Evolutionary conservation across 768 basidiomycete genomes (phyloP), one percentile per base, ranked within the genome.

Genomic region (Asterophora lycoperdoides): DNA sequence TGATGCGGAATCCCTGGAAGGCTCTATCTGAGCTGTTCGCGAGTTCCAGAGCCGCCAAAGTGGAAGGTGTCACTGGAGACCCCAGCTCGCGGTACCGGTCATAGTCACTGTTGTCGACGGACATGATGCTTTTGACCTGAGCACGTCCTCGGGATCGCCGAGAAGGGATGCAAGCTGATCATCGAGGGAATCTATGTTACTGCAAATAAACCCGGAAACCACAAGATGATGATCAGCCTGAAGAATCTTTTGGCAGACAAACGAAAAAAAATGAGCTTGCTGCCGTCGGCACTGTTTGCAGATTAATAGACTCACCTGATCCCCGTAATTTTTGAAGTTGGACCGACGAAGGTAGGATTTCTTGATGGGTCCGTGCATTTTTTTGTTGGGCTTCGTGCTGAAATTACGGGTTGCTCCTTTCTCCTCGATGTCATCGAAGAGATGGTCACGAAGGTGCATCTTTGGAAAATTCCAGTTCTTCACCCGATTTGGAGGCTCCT

Each of bases 401-500:
- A 55, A 68, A 36, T 66, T 66, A 0, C 51, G 40, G 0, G 58
- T 56, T 3, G 51, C 61, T 7, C 68, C 70, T 44, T 72, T 72
- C 0, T 7, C 30, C 15, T 34, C 2, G 15, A 72, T 71, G 44
- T 71, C 61, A 0, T 41, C 29, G 19, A 66, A 55, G 0, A 62
- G 39, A 38, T 73, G 69, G 11, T 53, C 46, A 44, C 62, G 64
- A 1, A 60, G 43, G 45, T 73, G 71, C 0, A 50, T 36, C 41
- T 74, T 73, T 0, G 60, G 60, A 46, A 70, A 71, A 26, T 67
- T 48, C n/a, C n/a, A n/a, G n/a, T n/a, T n/a, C n/a, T n/a, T n/a
- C n/a, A n/a, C n/a, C n/a, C n/a, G n/a, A n/a, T 62, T n/a, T 29
- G 26, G 40, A 6, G 11, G 38, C 2, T 65, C 57, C 28, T 70